Percentiles rank a stretch among this genome's conserved stretches.
These are phyloP conservation scores for Sporobolomyces pararoseus DNA, from an alignment of 768 basidiomycete genomes.

Conservation along the genomic window DNA sequence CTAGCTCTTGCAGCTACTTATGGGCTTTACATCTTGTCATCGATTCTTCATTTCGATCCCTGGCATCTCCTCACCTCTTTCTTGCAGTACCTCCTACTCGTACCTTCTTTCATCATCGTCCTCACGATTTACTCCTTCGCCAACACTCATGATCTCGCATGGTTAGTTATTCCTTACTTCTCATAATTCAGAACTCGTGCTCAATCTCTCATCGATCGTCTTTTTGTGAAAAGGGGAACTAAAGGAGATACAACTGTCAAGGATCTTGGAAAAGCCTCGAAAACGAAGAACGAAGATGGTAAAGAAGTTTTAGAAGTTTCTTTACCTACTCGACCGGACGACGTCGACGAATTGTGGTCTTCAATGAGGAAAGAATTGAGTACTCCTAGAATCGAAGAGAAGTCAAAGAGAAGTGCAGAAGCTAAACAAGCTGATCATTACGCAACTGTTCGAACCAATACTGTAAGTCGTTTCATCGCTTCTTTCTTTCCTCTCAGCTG, in stretches of 20 bases:
- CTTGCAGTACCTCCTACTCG: constrained; percentile 56
- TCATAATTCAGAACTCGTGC: background rate
- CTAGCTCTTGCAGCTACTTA: constrained; percentile 65
- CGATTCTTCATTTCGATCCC: constrained; percentile 48
- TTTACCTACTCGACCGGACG: constrained; percentile 73
- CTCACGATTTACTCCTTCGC: constrained; percentile 48
- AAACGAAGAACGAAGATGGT: constrained; percentile 75
- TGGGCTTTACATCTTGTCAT: constrained; percentile 65
- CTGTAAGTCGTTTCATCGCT: constrained; percentile 52
- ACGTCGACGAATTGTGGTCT: constrained; percentile 80
- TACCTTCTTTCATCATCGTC: constrained; percentile 49
- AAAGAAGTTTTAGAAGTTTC: constrained; percentile 84
- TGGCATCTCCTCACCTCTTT: constrained; percentile 51
- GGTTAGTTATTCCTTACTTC: background rate
- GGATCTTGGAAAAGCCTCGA: constrained; percentile 86
- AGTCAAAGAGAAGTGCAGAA: constrained; percentile 76
- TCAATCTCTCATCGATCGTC: too few species aligned
- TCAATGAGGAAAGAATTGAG: constrained; percentile 69
- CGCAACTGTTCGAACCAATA: constrained; percentile 57
- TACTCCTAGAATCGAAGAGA: constrained; percentile 65
- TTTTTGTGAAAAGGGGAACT: constrained; percentile 75
- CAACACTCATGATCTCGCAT: constrained; percentile 63
- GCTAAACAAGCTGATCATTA: constrained; percentile 86
- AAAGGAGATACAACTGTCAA: constrained; percentile 89
- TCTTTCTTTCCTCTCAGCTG: background rate